phyloP scores from a whole-genome alignment of 2,329 filamentous ascomycete genomes.

The Fusarium keratoplasticum region DNA sequence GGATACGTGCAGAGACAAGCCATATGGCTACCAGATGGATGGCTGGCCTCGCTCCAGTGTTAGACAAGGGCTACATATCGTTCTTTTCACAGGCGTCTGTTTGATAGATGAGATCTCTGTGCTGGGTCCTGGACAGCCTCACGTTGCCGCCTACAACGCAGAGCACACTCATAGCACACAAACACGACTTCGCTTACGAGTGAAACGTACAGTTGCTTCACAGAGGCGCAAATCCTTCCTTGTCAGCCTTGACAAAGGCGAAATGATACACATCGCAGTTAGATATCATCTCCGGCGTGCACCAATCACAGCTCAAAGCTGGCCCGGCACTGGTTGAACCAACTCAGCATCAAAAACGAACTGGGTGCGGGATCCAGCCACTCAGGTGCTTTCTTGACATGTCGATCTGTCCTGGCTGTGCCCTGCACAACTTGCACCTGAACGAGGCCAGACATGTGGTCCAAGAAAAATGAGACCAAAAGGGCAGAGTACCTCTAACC shows the following conservation, averaged over 20 bases:
- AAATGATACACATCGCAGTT: constrained; percentile 22
- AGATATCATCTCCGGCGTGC: constrained; percentile 18
- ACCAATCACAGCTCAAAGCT: constrained; percentile 36
- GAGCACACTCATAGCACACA: background rate
- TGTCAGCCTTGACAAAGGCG: constrained; percentile 32
- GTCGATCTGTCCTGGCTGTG: constrained; percentile 40
- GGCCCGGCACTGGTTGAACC: background rate
- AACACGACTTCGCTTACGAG: constrained; percentile 10
- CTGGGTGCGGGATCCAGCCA: constrained; percentile 24
- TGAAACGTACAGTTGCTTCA: constrained; percentile 30
- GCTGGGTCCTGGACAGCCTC: constrained; percentile 12
- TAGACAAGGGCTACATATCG: constrained; percentile 19
- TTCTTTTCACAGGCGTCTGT: background rate
- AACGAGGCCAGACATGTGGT: constrained; percentile 5
- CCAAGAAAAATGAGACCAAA: no score
- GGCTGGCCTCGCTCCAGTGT: constrained; percentile 35
- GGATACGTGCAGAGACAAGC: constrained; percentile 34
- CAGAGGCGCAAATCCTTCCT: constrained; percentile 24
- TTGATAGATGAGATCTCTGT: constrained; percentile 4
- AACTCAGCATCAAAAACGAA: background rate
- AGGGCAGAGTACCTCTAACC: no score
- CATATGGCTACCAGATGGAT: constrained; percentile 33
- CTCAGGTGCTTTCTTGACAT: constrained; percentile 29
- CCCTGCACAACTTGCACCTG: constrained; percentile 43
- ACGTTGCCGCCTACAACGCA: constrained; percentile 4